Base-by-base conservation (phyloP, 176 grass and related monocot genomes). In the Luzula sylvatica region DNA sequence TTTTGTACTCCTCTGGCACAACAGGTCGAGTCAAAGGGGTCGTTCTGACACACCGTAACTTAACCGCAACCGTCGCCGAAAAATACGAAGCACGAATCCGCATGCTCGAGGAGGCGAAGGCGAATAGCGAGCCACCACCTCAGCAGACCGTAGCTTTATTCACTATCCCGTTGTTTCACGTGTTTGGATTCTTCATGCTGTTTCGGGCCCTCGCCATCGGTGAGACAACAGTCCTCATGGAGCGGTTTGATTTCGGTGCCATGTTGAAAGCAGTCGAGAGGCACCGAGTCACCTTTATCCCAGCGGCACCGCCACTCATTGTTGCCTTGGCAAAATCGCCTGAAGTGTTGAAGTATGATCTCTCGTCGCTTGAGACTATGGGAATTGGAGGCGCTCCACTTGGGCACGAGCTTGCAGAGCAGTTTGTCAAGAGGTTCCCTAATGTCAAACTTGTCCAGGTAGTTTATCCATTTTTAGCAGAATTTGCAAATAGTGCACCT, bases 1-100 rank as follows among this genome's bases (percentile, higher is more conserved):
- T 92, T 29, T 68, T 85, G 2, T 92, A 92, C 76, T 85, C 76
- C 1, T 92, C 87, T 13, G 87, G 87, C 29, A 92, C 87, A 1
- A 92, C 80, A 15, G 87, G 87, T 0, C 65, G 58, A 20, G 76
- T 85, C n/a, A 92, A 92, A 70, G 87, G 72, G 30, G 87, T 71
- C 20, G 66, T 62, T 14, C 11, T 92, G 52, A 59, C 73, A 53
- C 80, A 92, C 73, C 81, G 87, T 15, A 92, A 68, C 70, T 63
- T 92, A 52, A 78, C 85, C 60, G 46, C 81, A 2, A 15, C 70
- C 14, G 46, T 81, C 41, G 38, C 58, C n/a, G 7, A 15, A 19
- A 43, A 68, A 18, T 20, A 16, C 15, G 50, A 42, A 1, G 53
- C 20, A 35, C 46, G 26, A 21, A 13, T 25, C 5, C 39, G 1